phyloP scores from a whole-genome alignment of 495 filamentous ascomycete species.

The Penicillium angulare region DNA sequence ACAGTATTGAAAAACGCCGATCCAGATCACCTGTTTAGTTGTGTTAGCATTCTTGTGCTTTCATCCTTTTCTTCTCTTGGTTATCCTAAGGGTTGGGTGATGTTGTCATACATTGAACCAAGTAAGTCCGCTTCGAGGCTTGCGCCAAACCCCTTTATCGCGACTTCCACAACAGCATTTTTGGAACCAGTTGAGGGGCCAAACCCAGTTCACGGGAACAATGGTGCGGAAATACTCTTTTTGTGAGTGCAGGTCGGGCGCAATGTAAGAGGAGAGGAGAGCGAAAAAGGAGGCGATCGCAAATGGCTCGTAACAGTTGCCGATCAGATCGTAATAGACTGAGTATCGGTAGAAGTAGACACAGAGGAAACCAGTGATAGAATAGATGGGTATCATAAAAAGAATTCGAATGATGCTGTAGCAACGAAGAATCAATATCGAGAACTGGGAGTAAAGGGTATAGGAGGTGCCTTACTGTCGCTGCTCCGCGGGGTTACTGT shows the following conservation, averaged over 20 bases:
- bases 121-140: constrained; percentile 73
- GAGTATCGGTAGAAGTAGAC: constrained; percentile 67
- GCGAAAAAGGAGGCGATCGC: constrained; percentile 69
- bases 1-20: constrained; percentile 74
- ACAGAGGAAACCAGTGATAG: constrained; percentile 61
- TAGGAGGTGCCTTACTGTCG: constrained; percentile 50
- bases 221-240: constrained; percentile 71
- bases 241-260: constrained; percentile 65
- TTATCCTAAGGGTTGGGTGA: neutral
- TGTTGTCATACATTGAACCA: constrained; percentile 74
- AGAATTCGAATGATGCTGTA: constrained; percentile 72
- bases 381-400: constrained; percentile 74
- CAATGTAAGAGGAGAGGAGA: constrained; percentile 69
- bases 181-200: constrained; percentile 56
- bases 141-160: constrained; percentile 55
- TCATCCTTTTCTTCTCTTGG: constrained; percentile 41
- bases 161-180: constrained; percentile 53
- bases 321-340: constrained; percentile 67
- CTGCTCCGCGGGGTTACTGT: constrained; percentile 65
- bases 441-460: neutral
- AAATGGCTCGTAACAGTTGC: constrained; percentile 78
- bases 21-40: constrained; percentile 58
- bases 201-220: constrained; percentile 61
- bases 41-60: constrained; percentile 2
- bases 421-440: constrained; percentile 5